Conservation (phyloP, 176 grass and related monocot species). For the Carex kokanica region DNA sequence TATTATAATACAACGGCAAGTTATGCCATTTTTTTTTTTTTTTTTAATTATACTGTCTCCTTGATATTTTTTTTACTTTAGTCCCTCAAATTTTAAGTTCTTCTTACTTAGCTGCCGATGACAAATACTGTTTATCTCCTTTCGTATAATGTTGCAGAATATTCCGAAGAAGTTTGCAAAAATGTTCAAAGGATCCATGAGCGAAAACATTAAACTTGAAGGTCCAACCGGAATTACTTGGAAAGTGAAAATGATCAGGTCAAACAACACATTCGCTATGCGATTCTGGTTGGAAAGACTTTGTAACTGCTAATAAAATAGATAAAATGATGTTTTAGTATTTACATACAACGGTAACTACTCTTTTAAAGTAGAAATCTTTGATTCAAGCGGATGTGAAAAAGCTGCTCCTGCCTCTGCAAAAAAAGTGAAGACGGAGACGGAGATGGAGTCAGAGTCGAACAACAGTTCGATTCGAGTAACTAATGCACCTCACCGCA, state of each 20-base stretch:
- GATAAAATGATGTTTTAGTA: constrained; percentile 38
- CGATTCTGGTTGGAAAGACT: constrained; percentile 39
- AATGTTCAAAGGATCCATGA: constrained; percentile 6
- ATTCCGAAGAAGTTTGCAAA: constrained; percentile 35
- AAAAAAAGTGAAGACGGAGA: not conserved
- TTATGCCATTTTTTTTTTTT: too few species aligned
- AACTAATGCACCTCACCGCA: too few species aligned
- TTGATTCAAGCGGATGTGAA: constrained; percentile 38
- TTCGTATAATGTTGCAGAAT: not conserved
- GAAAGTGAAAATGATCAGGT: too few species aligned
- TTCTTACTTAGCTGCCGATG: too few species aligned
- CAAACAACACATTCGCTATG: not conserved
- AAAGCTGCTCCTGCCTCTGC: constrained; percentile 28
- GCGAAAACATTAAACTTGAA: constrained; percentile 23
- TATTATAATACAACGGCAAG: too few species aligned
- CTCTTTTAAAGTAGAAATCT: constrained; percentile 37
- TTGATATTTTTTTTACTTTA: too few species aligned
- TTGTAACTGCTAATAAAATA: constrained; percentile 36
- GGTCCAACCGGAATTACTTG: too few species aligned
- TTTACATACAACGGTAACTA: constrained; percentile 29
- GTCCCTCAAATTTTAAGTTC: too few species aligned
- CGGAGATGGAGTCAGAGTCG: not conserved
- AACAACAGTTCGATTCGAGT: too few species aligned
- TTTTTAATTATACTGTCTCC: too few species aligned
- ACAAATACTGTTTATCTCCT: too few species aligned